Evolutionary conservation across 2,329 filamentous ascomycete species (phyloP).

Genomic region (Trichoderma simmonsii): DNA sequence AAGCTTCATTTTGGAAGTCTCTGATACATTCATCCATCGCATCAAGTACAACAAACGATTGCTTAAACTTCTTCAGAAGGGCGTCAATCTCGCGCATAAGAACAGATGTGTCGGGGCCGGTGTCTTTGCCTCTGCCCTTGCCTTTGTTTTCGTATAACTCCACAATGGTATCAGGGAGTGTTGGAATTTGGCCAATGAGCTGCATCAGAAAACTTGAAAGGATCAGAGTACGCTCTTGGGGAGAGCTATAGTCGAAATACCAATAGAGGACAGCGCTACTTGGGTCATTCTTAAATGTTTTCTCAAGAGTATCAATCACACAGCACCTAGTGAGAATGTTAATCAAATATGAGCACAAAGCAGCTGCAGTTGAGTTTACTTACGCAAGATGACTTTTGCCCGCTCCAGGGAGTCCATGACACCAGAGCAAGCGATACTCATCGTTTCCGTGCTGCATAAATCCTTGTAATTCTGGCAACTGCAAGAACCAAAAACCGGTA

Average conservation of each 20-base stretch:
- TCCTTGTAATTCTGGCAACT: background rate
- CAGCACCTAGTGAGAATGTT: background rate
- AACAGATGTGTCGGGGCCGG: no score
- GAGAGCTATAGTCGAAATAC: background rate
- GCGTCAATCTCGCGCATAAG: background rate
- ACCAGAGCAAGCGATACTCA: background rate
- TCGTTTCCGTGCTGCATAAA: background rate
- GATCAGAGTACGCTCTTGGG: background rate
- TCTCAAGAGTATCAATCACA: accelerated
- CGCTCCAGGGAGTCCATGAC: background rate
- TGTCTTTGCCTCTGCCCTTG: background rate
- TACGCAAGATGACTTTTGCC: background rate
- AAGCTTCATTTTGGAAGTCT: no score
- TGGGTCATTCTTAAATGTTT: background rate
- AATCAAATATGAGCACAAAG: background rate
- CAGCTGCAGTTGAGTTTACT: background rate
- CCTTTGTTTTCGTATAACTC: background rate
- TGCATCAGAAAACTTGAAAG: background rate
- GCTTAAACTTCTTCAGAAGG: background rate
- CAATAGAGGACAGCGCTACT: background rate
- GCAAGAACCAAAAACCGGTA: background rate
- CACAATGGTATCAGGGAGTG: background rate
- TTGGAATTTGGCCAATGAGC: accelerated
- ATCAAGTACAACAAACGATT: background rate
- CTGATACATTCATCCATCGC: background rate